phyloP scores from a whole-genome alignment of 257 asterid genomes.

The Rauvolfia tetraphylla region DNA sequence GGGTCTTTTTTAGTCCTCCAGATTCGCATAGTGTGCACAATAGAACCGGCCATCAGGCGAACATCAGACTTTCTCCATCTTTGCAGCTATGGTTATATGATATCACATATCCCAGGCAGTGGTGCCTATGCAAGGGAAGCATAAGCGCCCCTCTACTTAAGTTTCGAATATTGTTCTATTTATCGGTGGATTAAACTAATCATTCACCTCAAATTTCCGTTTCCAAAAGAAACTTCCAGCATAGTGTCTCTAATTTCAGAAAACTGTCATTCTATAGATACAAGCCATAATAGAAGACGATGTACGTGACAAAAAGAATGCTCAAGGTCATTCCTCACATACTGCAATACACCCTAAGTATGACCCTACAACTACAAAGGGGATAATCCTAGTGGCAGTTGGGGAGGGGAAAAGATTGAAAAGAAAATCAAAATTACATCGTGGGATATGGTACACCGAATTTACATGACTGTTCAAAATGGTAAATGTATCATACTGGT shows the following conservation, averaged over 20 bases:
- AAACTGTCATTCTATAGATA: background rate
- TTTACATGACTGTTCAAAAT: constrained; percentile 24
- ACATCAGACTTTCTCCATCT: too few species aligned
- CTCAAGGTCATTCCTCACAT: background rate
- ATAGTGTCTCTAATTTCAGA: background rate
- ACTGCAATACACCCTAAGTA: constrained; percentile 4
- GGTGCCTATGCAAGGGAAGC: too few species aligned
- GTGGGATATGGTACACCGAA: constrained; percentile 27
- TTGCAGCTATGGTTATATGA: too few species aligned
- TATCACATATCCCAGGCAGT: too few species aligned
- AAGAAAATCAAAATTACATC: constrained; percentile 11
- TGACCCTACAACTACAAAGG: constrained; percentile 3
- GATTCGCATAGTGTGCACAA: too few species aligned
- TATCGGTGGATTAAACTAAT: background rate
- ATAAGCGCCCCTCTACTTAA: too few species aligned
- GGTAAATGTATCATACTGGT: constrained; percentile 7
- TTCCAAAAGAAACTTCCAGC: background rate
- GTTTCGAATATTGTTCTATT: too few species aligned
- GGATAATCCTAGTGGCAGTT: background rate
- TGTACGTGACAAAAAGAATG: constrained; percentile 2
- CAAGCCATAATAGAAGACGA: background rate
- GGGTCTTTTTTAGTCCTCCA: too few species aligned
- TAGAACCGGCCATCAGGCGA: too few species aligned
- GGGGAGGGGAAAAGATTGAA: background rate
- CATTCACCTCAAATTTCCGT: background rate